Percentiles rank a stretch among this genome's conserved stretches.
phyloP scores from a whole-genome alignment of 257 asterid species.

The Solanum okadae region DNA sequence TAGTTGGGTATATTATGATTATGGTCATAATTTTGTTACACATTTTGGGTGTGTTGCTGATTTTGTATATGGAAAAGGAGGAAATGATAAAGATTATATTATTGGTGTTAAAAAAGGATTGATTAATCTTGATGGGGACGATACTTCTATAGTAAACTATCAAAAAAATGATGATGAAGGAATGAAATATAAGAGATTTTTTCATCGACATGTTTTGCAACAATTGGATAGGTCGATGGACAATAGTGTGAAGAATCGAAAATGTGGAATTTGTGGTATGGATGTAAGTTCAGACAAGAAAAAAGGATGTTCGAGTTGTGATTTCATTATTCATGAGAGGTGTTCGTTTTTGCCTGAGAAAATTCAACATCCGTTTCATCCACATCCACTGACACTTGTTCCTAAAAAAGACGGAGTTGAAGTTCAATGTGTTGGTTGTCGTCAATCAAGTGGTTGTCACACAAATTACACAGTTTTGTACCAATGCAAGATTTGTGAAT shows the following conservation, averaged over 20 bases:
- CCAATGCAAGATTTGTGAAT: background rate
- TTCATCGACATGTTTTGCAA: background rate
- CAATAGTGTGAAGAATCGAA: background rate
- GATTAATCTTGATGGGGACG: background rate
- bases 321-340: background rate
- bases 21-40: background rate
- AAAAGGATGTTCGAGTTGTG: background rate
- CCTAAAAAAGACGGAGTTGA: background rate
- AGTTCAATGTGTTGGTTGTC: background rate
- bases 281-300: background rate
- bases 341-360: background rate
- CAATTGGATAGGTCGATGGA: background rate
- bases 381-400: background rate
- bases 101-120: background rate
- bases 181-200: background rate
- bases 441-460: background rate
- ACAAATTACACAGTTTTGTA: background rate
- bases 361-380: background rate
- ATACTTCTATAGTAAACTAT: background rate
- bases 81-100: background rate
- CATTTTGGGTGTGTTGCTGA: background rate
- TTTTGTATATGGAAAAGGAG: background rate
- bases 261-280: background rate
- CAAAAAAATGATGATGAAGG: background rate
- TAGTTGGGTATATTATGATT: background rate